These are phyloP conservation scores for Oleoguttula mirabilis DNA, from an alignment of 495 filamentous ascomycete species.

Conservation along the genomic window DNA sequence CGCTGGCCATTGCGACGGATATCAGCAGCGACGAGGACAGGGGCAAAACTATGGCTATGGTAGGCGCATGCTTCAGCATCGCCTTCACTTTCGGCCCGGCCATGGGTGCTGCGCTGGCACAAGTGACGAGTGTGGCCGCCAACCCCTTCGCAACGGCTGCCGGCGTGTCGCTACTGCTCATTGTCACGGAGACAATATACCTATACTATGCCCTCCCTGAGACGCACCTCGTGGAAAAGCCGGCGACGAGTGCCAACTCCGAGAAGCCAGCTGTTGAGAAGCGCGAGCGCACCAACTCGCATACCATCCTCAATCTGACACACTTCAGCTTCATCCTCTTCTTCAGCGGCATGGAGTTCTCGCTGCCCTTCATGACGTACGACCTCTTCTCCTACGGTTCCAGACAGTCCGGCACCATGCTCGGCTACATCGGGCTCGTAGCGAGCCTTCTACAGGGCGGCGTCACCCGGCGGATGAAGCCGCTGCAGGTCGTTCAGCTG, in stretches of 20 bases:
- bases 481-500: constrained; percentile 61
- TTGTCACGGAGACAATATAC: constrained; percentile 76
- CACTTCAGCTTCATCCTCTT: constrained; percentile 91
- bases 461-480: constrained; percentile 67
- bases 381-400: constrained; percentile 78
- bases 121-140: constrained; percentile 58
- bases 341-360: constrained; percentile 95
- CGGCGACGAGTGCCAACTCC: constrained; percentile 21
- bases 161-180: constrained; percentile 66
- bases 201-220: constrained; percentile 82
- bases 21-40: constrained; percentile 72
- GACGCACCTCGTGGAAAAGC: constrained; percentile 49
- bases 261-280: constrained; percentile 22
- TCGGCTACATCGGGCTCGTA: constrained; percentile 87
- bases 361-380: constrained; percentile 90
- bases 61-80: constrained; percentile 92
- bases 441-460: constrained; percentile 81
- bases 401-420: constrained; percentile 67
- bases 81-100: constrained; percentile 94
- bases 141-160: constrained; percentile 93
- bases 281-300: constrained; percentile 57
- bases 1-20: constrained; percentile 93
- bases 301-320: constrained; percentile 66
- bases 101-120: constrained; percentile 71
- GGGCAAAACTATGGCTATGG: constrained; percentile 85